Evolutionary conservation across 2,329 filamentous ascomycete species (phyloP).

Genomic region (Chrysoporthe puriensis): DNA sequence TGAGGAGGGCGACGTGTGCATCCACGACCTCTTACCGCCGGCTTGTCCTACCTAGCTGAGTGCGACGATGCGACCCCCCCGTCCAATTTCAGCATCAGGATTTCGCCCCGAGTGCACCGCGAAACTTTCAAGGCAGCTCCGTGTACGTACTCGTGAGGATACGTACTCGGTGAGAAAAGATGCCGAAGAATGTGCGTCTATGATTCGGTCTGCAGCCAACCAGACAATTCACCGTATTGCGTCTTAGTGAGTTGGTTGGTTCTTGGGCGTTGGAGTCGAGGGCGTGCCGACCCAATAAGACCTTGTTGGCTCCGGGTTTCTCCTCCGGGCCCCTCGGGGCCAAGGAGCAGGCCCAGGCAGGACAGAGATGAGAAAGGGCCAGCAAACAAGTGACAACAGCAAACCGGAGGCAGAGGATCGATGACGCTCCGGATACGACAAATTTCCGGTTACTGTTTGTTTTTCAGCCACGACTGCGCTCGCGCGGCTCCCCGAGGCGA

Average conservation of each 20-base stretch:
- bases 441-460: not conserved
- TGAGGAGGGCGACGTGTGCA: not conserved
- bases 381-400: not conserved
- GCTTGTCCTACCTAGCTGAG: constrained; percentile 17
- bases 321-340: constrained; percentile 4
- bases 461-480: constrained; percentile 1
- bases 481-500: not conserved
- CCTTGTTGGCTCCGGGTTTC: not conserved
- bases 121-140: not conserved
- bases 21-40: constrained; percentile 14
- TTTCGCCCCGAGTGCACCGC: not conserved
- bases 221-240: constrained; percentile 6
- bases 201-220: constrained; percentile 23
- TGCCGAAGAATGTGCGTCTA: constrained; percentile 13
- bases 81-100: not conserved
- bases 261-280: constrained; percentile 5
- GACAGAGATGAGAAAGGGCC: not conserved
- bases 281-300: not conserved
- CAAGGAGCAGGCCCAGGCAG: constrained; percentile 15
- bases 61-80: not conserved
- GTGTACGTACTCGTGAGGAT: not conserved
- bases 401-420: not conserved
- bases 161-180: constrained; percentile 1
- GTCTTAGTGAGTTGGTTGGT: constrained; percentile 20
- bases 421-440: not conserved